Evolutionary conservation across 2,329 filamentous ascomycete genomes (phyloP), one percentile per base, ranked within the genome.

Genomic region (Trichoderma sp.): DNA sequence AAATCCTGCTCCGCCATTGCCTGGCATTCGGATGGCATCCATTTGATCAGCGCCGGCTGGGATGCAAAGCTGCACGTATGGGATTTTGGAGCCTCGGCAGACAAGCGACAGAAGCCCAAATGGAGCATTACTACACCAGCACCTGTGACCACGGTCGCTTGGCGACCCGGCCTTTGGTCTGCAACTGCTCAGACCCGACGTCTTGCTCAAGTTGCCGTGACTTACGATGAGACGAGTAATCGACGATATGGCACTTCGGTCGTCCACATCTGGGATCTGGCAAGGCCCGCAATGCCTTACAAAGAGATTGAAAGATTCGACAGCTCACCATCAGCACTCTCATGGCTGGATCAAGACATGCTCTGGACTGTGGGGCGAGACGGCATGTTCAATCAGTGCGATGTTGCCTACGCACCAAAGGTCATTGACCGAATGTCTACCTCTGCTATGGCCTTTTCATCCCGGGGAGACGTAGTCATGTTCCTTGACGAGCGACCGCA

Each of bases 181-280:
- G 88, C 88, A 0, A 88, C 88, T 4, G 86, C 88, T 0, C 87
- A 88, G 73, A 88, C 86, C 4, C 85, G 86, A 61, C 84, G 89
- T 58, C 87, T 87, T 2, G 89, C 89, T 0, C 88, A 91, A 76
- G 82, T 91, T 12, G 88, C 88, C 3, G 86, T 91, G 2, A 84
- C 88, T 1, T 90, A 92, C 76, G 87, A 91, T 72, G 88, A 89
- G 74, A 83, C 82, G 55, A 85, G 85, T 74, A 79, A 84, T 57
- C 86, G 85, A 71, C 83, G 85, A 9, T 86, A 86, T 68, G 88
- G 88, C 55, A 87, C 88, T 57, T 87, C 85, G 32, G 83, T 85
- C 0, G 88, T 91, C 15, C 89, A 92, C 71, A 83, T 92, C 23
- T 92, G 90, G 89, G 90, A 92, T 76, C 80, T 92, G n/a, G 90